Base-by-base conservation (phyloP, 1,284 basidiomycete species). In the Marasmius tenuissimus region DNA sequence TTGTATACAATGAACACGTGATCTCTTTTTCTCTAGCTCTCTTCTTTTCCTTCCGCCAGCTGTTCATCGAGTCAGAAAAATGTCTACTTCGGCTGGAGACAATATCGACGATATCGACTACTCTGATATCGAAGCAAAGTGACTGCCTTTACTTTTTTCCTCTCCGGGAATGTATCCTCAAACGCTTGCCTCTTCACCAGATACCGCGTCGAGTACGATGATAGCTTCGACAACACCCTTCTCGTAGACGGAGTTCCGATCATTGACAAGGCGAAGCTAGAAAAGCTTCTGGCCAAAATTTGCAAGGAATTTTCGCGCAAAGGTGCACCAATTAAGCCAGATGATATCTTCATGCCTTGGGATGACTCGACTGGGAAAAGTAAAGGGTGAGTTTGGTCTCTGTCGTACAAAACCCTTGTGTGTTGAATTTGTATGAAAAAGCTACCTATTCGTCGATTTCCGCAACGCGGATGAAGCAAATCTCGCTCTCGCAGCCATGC, bases 121-220 rank as follows among this genome's bases (percentile, higher is more conserved):
- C 75, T 87, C 91, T 60, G 96, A 98, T 73, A 97, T 99, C 68
- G 96, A 98, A 73, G 86, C 85, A 78, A 93, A 94, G 94, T 97
- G 67, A 63, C 85, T 76, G 8, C 4, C 58, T 18, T 14, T 22
- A 50, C 42, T 40, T 33, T 50, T 50, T n/a, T n/a, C n/a, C n/a
- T 45, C 49, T 27, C 50, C 7, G 12, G 12, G 37, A 16, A 34
- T 27, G 7, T 20, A 47, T 42, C 52, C 45, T 34, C 33, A 45
- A 49, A 20, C 10, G 27, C 4, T 27, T 49, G 42, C 14, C 34
- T 38, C 27, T 37, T 39, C 8, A 20, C n/a, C 70, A 96, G 93
- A 81, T 94, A 93, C 76, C 83, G 85, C 67, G 91, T 92, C 71
- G 82, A 88, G 64, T 87, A 84, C 69, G 91, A 92, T 70, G 91